A percentile compares a stretch with the other conserved stretches of the same genome.
These are phyloP conservation scores for Dillenia suffruticosa DNA, from an alignment of 164 flowering plant species.

Conservation along the genomic window DNA sequence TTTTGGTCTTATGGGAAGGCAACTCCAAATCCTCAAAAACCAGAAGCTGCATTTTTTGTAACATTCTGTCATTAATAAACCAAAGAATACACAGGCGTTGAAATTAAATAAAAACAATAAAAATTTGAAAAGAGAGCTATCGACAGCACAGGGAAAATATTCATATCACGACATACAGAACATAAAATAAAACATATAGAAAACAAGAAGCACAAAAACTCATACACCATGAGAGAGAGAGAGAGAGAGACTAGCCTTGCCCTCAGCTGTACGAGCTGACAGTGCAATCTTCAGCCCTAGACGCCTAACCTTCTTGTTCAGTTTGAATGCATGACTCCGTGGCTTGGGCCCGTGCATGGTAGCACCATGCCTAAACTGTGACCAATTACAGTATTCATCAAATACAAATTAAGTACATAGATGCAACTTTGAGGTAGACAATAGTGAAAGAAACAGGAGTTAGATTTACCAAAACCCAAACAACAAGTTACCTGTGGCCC, in stretches of 20 bases:
- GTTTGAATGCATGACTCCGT: conserved; percentile 88
- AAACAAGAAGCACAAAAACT: too few species aligned
- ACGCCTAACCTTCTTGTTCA: conserved; percentile 92
- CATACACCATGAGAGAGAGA: not conserved
- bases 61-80: too few species aligned
- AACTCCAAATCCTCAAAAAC: conserved; percentile 81
- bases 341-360: conserved; percentile 98
- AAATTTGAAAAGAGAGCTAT: too few species aligned
- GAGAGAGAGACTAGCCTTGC: conserved; percentile 60
- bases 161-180: too few species aligned
- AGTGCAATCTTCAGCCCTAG: conserved; percentile 87
- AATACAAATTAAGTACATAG: not conserved
- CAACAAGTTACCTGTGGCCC: conserved; percentile 72
- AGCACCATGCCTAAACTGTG: conserved; percentile 86
- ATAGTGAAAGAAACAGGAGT: conserved; percentile 3
- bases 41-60: conserved; percentile 50
- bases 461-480: not conserved
- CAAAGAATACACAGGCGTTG: too few species aligned
- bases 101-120: too few species aligned
- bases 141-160: too few species aligned
- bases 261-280: conserved; percentile 92
- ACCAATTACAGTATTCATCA: not conserved
- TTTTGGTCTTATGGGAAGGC: conserved; percentile 91
- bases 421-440: conserved; percentile 1
- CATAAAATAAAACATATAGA: too few species aligned